phyloP scores from a whole-genome alignment of 1,284 basidiomycete species.

The Tremellales sp. region DNA sequence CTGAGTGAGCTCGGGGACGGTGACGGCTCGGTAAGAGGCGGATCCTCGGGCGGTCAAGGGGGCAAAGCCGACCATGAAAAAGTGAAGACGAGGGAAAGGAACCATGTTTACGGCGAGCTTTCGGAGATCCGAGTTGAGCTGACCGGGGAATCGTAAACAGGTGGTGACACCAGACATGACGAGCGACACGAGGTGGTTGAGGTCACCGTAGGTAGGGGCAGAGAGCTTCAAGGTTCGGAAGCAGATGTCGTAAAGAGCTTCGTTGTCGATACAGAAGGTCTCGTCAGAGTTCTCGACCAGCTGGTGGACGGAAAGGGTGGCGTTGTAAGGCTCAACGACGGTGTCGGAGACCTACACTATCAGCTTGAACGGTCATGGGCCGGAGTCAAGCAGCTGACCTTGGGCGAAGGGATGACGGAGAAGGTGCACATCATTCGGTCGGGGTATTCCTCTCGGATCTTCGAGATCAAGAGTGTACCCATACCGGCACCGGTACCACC shows the following conservation, averaged over 20 bases:
- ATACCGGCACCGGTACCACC: conserved; percentile 62
- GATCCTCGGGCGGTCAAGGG: conserved; percentile 90
- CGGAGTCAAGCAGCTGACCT: conserved; percentile 47
- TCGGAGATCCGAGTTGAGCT: conserved; percentile 93
- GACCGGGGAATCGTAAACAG: conserved; percentile 77
- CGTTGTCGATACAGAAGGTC: conserved; percentile 79
- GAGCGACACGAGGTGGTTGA: conserved; percentile 93
- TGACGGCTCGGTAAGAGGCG: conserved; percentile 89
- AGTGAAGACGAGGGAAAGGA: conserved; percentile 97
- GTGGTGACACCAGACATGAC: conserved; percentile 81
- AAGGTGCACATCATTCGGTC: conserved; percentile 63
- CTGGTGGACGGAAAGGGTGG: conserved; percentile 59
- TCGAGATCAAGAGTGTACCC: conserved; percentile 60
- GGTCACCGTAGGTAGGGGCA: conserved; percentile 90
- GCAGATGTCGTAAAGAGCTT: conserved; percentile 97
- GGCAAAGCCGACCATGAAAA: conserved; percentile 98
- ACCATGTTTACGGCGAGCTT: conserved; percentile 98
- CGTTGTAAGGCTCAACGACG: conserved; percentile 63
- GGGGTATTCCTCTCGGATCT: conserved; percentile 61
- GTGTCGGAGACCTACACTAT: conserved; percentile 53
- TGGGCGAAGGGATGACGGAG: conserved; percentile 60
- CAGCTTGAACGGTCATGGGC: conserved; percentile 3
- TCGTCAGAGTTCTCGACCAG: conserved; percentile 62
- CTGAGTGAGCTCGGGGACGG: conserved; percentile 91
- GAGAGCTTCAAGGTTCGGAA: conserved; percentile 93